These are phyloP conservation scores for Macrolepiota dolichaula DNA, from an alignment of 768 basidiomycete genomes.

Conservation along the genomic window DNA sequence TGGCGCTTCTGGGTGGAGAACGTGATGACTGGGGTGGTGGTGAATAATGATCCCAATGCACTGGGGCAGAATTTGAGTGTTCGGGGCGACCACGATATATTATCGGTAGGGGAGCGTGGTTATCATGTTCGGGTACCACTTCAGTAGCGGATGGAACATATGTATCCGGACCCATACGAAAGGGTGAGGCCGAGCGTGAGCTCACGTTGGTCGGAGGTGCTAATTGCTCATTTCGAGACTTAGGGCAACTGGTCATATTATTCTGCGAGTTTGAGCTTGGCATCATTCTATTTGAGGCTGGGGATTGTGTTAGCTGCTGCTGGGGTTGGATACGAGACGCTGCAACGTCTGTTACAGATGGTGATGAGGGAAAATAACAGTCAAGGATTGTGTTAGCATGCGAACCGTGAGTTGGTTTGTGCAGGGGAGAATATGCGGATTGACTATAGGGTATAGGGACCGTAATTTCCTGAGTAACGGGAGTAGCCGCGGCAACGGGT, in stretches of 20 bases:
- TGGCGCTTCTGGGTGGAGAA: not conserved
- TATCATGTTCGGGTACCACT: not conserved
- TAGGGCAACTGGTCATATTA: not conserved
- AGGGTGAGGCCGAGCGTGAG: not conserved
- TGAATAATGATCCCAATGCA: slow-evolving; percentile 6
- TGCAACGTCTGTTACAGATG: not conserved
- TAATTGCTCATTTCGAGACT: not conserved
- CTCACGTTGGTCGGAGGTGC: not conserved
- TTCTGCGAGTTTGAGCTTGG: not conserved
- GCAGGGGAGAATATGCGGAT: not conserved
- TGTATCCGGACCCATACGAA: slow-evolving; percentile 9
- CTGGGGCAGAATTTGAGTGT: not conserved
- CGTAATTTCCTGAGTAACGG: not conserved
- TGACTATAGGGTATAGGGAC: not conserved
- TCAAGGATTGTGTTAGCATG: not conserved
- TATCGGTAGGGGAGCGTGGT: not conserved
- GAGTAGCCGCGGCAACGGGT: not conserved
- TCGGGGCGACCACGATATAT: not conserved
- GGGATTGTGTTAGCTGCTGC: not conserved
- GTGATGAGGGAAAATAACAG: not conserved
- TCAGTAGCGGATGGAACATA: not conserved
- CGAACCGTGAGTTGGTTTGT: not conserved
- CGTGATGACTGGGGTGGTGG: not conserved
- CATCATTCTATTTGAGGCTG: not conserved
- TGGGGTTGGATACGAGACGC: not conserved